These are phyloP conservation scores for Cyclocybe aegerita DNA, from an alignment of 768 basidiomycete genomes.

Conservation along the genomic window DNA sequence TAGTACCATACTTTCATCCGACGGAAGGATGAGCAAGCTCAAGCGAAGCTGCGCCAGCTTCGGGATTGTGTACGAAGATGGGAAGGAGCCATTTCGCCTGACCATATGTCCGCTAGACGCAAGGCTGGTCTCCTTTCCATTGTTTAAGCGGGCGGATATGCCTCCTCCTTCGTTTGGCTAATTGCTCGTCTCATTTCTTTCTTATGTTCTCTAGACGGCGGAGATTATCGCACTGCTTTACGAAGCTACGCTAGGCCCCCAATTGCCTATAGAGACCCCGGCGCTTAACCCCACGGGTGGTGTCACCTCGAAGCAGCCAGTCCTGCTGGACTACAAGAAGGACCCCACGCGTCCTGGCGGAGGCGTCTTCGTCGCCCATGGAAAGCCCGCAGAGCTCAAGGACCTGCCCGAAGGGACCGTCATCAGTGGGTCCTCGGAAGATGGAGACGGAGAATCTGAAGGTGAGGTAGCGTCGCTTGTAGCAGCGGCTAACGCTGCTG, in stretches of 20 bases:
- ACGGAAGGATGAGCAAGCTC: conserved; percentile 73
- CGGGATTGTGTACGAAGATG: conserved; percentile 85
- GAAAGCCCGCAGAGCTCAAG: conserved; percentile 47
- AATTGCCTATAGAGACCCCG: conserved; percentile 52
- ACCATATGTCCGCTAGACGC: conserved; percentile 92
- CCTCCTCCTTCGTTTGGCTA: background rate
- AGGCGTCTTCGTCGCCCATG: conserved; percentile 76
- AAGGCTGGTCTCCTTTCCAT: conserved; percentile 55
- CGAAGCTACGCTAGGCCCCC: conserved; percentile 86
- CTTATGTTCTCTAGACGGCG: conserved; percentile 56
- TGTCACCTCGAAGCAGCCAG: conserved; percentile 53
- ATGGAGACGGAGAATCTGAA: conserved; percentile 38
- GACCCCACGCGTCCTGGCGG: conserved; percentile 84
- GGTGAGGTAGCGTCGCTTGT: conserved; percentile 41
- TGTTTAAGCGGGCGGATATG: conserved; percentile 6
- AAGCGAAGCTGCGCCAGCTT: conserved; percentile 71
- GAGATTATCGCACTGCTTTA: conserved; percentile 92
- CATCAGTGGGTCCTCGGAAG: conserved; percentile 45
- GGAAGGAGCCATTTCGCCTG: conserved; percentile 84
- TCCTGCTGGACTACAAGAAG: conserved; percentile 68
- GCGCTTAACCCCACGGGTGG: conserved; percentile 80
- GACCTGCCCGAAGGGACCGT: conserved; percentile 59
- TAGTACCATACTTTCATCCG: conserved; percentile 95
- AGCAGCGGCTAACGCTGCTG: conserved; percentile 15
- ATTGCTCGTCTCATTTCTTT: conserved; percentile 1